Evolutionary conservation across 177 flowering plant genomes (phyloP).

Genomic region (Telopea speciosissima): DNA sequence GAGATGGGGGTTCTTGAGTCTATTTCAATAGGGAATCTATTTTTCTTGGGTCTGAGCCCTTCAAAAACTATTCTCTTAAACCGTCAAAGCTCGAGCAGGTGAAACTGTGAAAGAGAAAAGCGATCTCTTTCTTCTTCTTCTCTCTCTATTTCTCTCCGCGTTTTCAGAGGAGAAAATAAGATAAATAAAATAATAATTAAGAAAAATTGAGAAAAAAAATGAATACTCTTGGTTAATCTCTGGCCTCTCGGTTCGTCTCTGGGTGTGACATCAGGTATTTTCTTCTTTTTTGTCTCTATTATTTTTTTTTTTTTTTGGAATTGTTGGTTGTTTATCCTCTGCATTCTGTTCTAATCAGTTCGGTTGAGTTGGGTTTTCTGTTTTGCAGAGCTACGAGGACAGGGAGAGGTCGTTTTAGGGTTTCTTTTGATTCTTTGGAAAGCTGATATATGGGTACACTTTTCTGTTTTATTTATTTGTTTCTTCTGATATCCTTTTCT

Average conservation of each 20-base stretch:
- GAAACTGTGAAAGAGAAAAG: too few species aligned
- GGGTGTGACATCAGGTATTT: background rate
- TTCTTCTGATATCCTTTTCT: background rate
- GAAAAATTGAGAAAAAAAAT: background rate
- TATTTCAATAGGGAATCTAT: too few species aligned
- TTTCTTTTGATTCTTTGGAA: constrained; percentile 2
- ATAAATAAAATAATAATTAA: too few species aligned
- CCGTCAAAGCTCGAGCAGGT: background rate
- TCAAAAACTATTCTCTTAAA: background rate
- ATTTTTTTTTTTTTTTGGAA: background rate
- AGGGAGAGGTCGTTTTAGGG: constrained; percentile 13
- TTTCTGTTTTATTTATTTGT: background rate
- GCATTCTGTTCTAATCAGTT: constrained; percentile 7
- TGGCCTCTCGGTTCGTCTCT: background rate
- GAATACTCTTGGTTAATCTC: background rate
- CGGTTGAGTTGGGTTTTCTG: constrained; percentile 8
- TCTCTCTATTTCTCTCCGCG: background rate
- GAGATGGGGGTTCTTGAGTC: too few species aligned
- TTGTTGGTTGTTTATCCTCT: background rate
- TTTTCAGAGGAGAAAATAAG: background rate
- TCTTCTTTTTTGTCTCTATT: background rate
- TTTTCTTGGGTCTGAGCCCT: background rate
- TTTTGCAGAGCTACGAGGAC: background rate
- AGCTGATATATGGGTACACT: constrained; percentile 7
- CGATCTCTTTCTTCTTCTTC: too few species aligned